Evolutionary conservation across 2,329 filamentous ascomycete genomes (phyloP), one percentile per base, ranked within the genome.

Genomic region (Byssothecium circinans): DNA sequence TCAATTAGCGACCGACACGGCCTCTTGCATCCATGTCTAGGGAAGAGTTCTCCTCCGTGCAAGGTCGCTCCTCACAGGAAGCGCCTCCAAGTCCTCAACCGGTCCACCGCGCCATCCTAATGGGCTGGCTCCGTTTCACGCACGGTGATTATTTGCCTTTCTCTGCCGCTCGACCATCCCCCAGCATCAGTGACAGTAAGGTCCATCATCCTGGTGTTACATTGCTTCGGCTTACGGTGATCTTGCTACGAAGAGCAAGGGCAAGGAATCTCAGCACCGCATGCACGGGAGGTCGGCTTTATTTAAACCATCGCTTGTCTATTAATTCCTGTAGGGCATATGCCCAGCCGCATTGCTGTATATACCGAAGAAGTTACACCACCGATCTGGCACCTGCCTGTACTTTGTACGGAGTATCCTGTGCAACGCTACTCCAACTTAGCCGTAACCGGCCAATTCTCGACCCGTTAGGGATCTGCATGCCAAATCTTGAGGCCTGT

Each of bases 281-380:
- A 34, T 25, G 42, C 50, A 44, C 54, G 49, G 52, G 51, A 42
- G 47, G 54, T 49, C 57, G 53, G 50, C 56, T 56, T 58, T 61
- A 59, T 58, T 51, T 25, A 25, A 5, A 35, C 23, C 42, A 58
- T 47, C 51, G 45, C 49, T 53, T 56, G 50, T 43, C 49, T 58
- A 45, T 50, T 46, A 38, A 38, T 30, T 38, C 11, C 14, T 10
- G 7, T 17, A 14, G 29, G 35, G 38, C 41, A 47, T 23, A n/a
- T n/a, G n/a, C n/a, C n/a, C n/a, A n/a, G n/a, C n/a, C n/a, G n/a
- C n/a, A n/a, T n/a, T n/a, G n/a, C n/a, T n/a, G n/a, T n/a, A 37
- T 41, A 41, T 49, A 55, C 55, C 60, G 36, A 54, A 60, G 22
- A 42, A 55, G 59, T 58, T 60, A 62, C 56, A 61, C 44, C 48